These are phyloP conservation scores for Halophytophthora batemanensis DNA, from an alignment of 352 stramenopile genomes.

Conservation along the genomic window DNA sequence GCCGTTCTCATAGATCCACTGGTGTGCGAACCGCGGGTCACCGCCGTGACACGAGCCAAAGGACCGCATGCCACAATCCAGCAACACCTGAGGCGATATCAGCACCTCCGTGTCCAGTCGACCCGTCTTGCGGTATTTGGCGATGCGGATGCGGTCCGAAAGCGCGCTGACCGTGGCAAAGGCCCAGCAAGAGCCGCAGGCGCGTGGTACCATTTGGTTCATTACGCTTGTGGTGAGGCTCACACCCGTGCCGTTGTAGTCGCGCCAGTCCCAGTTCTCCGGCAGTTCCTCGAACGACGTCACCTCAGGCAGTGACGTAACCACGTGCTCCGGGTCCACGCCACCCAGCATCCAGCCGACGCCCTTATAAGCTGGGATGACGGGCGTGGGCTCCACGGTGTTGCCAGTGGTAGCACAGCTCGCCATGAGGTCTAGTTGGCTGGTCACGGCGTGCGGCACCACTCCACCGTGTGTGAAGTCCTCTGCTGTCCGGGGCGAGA, in stretches of 20 bases:
- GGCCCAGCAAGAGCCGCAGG: slow-evolving; percentile 78
- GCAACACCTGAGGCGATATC: slow-evolving; percentile 62
- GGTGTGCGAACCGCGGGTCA: slow-evolving; percentile 76
- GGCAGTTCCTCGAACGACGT: slow-evolving; percentile 61
- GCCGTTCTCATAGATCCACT: slow-evolving; percentile 83
- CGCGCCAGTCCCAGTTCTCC: slow-evolving; percentile 71
- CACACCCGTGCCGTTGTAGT: slow-evolving; percentile 78
- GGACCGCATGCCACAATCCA: slow-evolving; percentile 79
- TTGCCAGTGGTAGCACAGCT: slow-evolving; percentile 26
- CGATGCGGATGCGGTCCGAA: slow-evolving; percentile 80
- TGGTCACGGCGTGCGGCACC: slow-evolving; percentile 44
- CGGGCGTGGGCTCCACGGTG: slow-evolving; percentile 9
- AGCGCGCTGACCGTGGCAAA: slow-evolving; percentile 67
- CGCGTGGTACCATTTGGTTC: slow-evolving; percentile 79
- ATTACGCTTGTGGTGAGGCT: slow-evolving; percentile 67
- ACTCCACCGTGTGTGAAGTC: slow-evolving; percentile 43
- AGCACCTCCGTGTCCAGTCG: slow-evolving; percentile 53
- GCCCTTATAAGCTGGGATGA: slow-evolving; percentile 30
- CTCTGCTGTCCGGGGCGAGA: slow-evolving; percentile 15
- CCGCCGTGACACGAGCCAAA: slow-evolving; percentile 78
- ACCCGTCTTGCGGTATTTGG: slow-evolving; percentile 54
- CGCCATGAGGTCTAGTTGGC: slow-evolving; percentile 54
- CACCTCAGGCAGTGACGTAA: slow-evolving; percentile 39
- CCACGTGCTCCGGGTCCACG: slow-evolving; percentile 52
- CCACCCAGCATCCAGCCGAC: slow-evolving; percentile 62